Evolutionary conservation across 2,329 filamentous ascomycete genomes (phyloP).

Genomic region (Fusarium compactum): DNA sequence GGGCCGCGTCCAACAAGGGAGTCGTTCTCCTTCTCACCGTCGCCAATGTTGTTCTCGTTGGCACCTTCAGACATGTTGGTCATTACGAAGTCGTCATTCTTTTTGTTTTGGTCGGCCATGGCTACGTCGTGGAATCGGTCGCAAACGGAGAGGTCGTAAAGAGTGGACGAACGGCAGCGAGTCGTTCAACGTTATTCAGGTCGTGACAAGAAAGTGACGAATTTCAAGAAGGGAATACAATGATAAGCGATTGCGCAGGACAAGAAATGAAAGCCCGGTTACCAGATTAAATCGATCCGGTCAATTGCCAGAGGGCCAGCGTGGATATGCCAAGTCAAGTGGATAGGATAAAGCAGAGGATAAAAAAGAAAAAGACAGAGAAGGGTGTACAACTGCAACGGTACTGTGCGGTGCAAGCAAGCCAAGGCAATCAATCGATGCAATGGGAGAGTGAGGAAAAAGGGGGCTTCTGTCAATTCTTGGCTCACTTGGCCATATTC

Average conservation of each 20-base stretch:
- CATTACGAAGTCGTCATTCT: slow-evolving; percentile 42
- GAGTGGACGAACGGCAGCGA: slow-evolving; percentile 41
- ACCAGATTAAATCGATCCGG: slow-evolving; percentile 30
- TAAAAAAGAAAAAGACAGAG: slow-evolving; percentile 6
- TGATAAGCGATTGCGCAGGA: slow-evolving; percentile 10
- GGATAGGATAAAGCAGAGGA: slow-evolving; percentile 23
- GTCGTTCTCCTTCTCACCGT: slow-evolving; percentile 41
- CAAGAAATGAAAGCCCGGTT: slow-evolving; percentile 16
- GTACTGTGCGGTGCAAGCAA: slow-evolving; percentile 16
- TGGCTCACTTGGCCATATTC: slow-evolving; percentile 23
- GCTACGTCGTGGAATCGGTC: slow-evolving; percentile 10
- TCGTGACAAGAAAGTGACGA: slow-evolving; percentile 17
- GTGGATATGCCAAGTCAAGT: slow-evolving; percentile 32
- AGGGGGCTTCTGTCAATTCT: slow-evolving; percentile 24
- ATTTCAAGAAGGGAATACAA: slow-evolving; percentile 13
- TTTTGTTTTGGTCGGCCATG: slow-evolving; percentile 41
- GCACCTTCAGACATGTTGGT: slow-evolving; percentile 33
- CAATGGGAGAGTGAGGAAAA: slow-evolving; percentile 11
- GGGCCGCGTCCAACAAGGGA: slow-evolving; percentile 38
- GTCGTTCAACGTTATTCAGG: slow-evolving; percentile 36
- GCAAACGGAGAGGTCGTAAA: slow-evolving; percentile 23
- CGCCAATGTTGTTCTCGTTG: slow-evolving; percentile 33
- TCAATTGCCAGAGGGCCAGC: slow-evolving; percentile 26
- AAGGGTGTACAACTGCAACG: slow-evolving; percentile 19
- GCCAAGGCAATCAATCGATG: slow-evolving; percentile 5